These are phyloP conservation scores for Aspergillus tubingensis DNA, from an alignment of 2,329 filamentous ascomycete species.

Conservation along the genomic window DNA sequence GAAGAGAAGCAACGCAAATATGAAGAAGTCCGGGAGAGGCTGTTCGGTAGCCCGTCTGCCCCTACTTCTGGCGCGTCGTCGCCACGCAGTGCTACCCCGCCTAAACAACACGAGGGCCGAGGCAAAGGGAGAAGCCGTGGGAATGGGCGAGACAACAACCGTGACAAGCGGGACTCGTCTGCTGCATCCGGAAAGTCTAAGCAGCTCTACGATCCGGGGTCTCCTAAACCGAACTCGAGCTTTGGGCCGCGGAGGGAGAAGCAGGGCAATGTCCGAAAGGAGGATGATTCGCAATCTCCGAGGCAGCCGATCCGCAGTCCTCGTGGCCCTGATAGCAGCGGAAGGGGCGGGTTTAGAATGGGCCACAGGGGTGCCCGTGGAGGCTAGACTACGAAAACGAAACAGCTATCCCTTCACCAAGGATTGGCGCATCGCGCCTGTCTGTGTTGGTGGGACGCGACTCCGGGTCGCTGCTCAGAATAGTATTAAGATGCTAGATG, in stretches of 20 bases:
- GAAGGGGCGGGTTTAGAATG: constrained; percentile 78
- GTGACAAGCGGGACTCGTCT: constrained; percentile 46
- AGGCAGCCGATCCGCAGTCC: constrained; percentile 72
- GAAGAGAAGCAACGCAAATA: constrained; percentile 91
- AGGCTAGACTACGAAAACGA: constrained; percentile 26
- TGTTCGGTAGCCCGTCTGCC: constrained; percentile 67
- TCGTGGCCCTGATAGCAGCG: constrained; percentile 74
- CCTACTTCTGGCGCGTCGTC: constrained; percentile 59
- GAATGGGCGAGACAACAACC: constrained; percentile 45
- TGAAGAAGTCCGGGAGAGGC: constrained; percentile 81
- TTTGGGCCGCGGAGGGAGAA: constrained; percentile 49
- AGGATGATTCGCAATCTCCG: constrained; percentile 33
- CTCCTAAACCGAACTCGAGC: constrained; percentile 62
- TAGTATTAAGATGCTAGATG: neutral
- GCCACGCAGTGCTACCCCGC: constrained; percentile 64
- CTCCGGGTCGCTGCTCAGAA: neutral
- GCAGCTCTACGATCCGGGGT: constrained; percentile 78
- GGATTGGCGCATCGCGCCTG: neutral
- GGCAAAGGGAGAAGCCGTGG: constrained; percentile 54
- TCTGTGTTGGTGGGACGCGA: neutral
- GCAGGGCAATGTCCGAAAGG: constrained; percentile 40
- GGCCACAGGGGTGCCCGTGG: constrained; percentile 61
- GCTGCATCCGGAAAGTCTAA: constrained; percentile 41
- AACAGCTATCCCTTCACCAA: neutral
- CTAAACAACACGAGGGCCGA: constrained; percentile 42